Evolutionary conservation across 495 filamentous ascomycete species (phyloP), one percentile per base, ranked within the genome.

Genomic region (Ramalina intermedia): DNA sequence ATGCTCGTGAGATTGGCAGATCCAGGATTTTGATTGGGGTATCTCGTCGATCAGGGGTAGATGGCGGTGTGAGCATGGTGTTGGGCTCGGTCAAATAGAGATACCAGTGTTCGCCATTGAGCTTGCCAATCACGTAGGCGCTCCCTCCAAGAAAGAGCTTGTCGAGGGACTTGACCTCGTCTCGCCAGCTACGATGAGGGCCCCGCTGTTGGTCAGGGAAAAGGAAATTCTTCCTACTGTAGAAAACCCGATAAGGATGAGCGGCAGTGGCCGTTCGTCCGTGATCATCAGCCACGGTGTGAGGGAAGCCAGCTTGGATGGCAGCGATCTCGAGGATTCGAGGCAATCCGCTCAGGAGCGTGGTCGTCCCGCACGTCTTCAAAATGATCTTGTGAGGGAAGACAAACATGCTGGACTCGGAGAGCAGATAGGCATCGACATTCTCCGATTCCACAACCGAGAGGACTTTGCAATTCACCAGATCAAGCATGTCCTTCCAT

Each of bases 41-140:
- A 46, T 73, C 69, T 27, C 69, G 69, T 53, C 68, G 72, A 33
- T 63, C 51, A 1, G 91, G 90, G 17, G 82, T 94, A 7, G 78
- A 69, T 49, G 93, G 91, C 12, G 89, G 93, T 1, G 88, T 95
- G 49, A 95, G 72, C 54, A 78, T 65, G 9, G 74, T 82, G 59
- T 82, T 75, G 16, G 93, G 87, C 46, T 85, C 82, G 29, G 93
- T 99, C 61, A 96, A 76, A 65, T 96, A 99, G 37, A 99, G 70
- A 60, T 96, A 96, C 93, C 93, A 99, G 59, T 99, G 93, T 66
- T 96, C 93, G 52, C 91, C 90, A 59, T 99, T 99, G 88, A 96
- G 96, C 66, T 94, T 95, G 55, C 93, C 93, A 53, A 99, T 91
- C 89, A 96, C 93, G 67, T 99, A 99, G 27, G 93, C 93, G 64